Base-by-base conservation (phyloP, 2,329 filamentous ascomycete species). In the Venturia oleaginea region DNA sequence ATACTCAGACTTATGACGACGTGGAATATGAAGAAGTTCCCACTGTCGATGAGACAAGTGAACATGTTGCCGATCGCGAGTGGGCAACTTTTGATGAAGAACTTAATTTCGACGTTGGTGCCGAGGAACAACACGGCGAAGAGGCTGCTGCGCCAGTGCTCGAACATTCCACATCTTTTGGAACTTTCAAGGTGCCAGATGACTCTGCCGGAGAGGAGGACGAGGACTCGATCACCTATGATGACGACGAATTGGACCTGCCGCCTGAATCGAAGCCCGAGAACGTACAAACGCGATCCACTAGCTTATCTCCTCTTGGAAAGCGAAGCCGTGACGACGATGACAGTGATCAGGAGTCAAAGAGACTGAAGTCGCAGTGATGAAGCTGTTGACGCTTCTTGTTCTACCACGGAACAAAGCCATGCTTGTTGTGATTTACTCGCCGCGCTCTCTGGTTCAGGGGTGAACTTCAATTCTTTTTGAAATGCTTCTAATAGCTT, bases 121-220 rank as follows among this genome's bases (percentile, higher is more conserved):
- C 40, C 40, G 42, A 65, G 27, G 30, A 27, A 27, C 19, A 61
- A n/a, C 46, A 62, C 24, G 61, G 8, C 10, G 32, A 65, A 42
- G 51, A 22, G n/a, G 64, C 22, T 24, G 17, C 17, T 37, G 30
- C 2, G 17, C 11, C 54, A 22, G 15, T 38, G 22, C 57, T 13
- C 7, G 64, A 38, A 32, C 51, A 34, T 34, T 34, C 51, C 5
- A 57, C 51, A 8, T 57, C 27, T 61, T 32, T 48, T 54, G 67
- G 63, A 37, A 68, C 66, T 2, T 68, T 68, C 27, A 64, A 68
- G 30, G 67, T 59, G 8, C 64, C 65, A 46, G 67, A 67, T 24
- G 67, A 68, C 54, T 54, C 65, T 13, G 64, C 65, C 34, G 51
- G 51, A 57, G 67, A 70, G 43, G 63, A 64, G 17, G 64, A 64